phyloP scores from a whole-genome alignment of 352 stramenopile genomes.

The Blastocystis sp. region DNA sequence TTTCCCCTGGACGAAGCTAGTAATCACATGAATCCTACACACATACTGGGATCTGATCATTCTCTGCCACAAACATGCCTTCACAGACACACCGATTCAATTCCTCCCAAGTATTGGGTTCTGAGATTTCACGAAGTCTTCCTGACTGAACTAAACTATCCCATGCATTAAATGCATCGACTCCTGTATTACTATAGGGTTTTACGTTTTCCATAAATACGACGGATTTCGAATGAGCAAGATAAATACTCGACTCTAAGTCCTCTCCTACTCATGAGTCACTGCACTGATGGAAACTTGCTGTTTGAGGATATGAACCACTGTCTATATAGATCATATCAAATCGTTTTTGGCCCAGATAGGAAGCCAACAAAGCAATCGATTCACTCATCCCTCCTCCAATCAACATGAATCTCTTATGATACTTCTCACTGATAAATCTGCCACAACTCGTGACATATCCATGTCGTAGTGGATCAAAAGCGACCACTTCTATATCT shows the following conservation, averaged over 20 bases:
- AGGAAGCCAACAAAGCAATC: constrained; percentile 25
- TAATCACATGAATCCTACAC: not conserved
- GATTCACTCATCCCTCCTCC: constrained; percentile 13
- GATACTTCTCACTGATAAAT: constrained; percentile 12
- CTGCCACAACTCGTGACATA: constrained; percentile 5
- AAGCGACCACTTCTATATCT: constrained; percentile 52
- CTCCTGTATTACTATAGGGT: constrained; percentile 51
- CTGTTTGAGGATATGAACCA: constrained; percentile 39
- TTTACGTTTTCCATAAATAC: constrained; percentile 62
- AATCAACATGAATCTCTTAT: constrained; percentile 42
- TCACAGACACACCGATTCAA: constrained; percentile 57
- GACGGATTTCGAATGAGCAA: constrained; percentile 48
- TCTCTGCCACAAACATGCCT: constrained; percentile 41
- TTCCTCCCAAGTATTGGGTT: constrained; percentile 50
- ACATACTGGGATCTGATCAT: not conserved
- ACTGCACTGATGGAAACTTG: not conserved
- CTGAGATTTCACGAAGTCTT: constrained; percentile 16
- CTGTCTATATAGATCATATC: constrained; percentile 62
- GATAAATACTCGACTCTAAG: not conserved
- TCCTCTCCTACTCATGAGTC: constrained; percentile 13
- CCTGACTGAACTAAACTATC: constrained; percentile 27
- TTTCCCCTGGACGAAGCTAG: constrained; percentile 38
- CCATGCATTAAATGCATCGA: constrained; percentile 39
- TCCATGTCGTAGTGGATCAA: constrained; percentile 29
- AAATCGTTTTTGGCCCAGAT: constrained; percentile 44